Percentiles rank a stretch among this genome's conserved stretches.
Conservation (phyloP, 176 grass and related monocot genomes). For the Canna indica region DNA sequence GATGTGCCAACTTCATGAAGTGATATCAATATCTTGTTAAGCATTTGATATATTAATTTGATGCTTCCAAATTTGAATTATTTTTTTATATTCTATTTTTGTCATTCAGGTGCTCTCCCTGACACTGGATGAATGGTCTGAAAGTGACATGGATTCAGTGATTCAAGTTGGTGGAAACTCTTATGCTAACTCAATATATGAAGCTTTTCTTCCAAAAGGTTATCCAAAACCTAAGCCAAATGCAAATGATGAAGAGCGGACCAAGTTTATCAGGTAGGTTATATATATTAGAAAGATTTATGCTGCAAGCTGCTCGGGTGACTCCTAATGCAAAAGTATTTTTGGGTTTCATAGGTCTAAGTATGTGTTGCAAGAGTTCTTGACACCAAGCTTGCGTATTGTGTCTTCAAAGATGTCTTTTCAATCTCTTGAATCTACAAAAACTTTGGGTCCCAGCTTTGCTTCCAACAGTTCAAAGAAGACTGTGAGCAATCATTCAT, state of each 20-base stretch:
- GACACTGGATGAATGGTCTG: slow-evolving; percentile 70
- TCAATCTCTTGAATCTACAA: slow-evolving; percentile 17
- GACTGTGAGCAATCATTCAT: slow-evolving; percentile 26
- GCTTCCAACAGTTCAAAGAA: slow-evolving; percentile 45
- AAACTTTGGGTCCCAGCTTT: slow-evolving; percentile 14
- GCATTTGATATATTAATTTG: background rate
- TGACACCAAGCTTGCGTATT: slow-evolving; percentile 70
- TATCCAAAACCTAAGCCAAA: slow-evolving; percentile 52
- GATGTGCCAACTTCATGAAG: too few relatives aligned
- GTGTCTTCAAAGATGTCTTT: slow-evolving; percentile 43
- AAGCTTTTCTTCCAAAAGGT: slow-evolving; percentile 66
- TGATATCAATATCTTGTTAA: background rate
- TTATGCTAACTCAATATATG: slow-evolving; percentile 68
- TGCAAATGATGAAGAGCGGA: slow-evolving; percentile 42
- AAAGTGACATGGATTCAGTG: slow-evolving; percentile 58
- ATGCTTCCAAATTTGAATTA: background rate
- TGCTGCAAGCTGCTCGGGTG: background rate
- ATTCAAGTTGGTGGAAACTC: slow-evolving; percentile 81
- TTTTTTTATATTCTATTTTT: background rate
- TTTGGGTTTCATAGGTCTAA: slow-evolving; percentile 46
- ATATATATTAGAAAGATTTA: background rate
- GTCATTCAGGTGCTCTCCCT: slow-evolving; percentile 48
- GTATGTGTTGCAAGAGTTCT: slow-evolving; percentile 69
- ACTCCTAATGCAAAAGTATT: slow-evolving; percentile 4
- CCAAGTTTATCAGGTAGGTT: slow-evolving; percentile 58